Evolutionary conservation across 192 early-diverging fungal species (phyloP).

Genomic region (Backusella liffmaniae): DNA sequence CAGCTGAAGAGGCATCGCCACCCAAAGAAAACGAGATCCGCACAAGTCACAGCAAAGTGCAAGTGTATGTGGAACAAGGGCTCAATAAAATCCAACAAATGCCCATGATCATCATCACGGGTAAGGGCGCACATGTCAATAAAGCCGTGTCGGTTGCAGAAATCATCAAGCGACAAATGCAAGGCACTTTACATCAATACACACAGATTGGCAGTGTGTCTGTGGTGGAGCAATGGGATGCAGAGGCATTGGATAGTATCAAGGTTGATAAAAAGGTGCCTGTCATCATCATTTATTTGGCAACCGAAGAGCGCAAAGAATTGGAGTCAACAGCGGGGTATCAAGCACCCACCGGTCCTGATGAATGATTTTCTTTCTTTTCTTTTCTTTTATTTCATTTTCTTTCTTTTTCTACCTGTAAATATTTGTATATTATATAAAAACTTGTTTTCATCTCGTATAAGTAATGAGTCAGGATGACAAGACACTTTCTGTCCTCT

Average conservation of each 20-base stretch:
- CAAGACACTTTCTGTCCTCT: conserved; percentile 35
- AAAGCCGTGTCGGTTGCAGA: conserved; percentile 66
- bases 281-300: conserved; percentile 23
- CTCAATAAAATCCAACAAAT: conserved; percentile 13
- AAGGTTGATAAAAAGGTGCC: conserved; percentile 19
- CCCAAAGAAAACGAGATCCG: conserved; percentile 34
- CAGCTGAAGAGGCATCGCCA: neutral
- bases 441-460: too few species aligned
- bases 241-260: conserved; percentile 27
- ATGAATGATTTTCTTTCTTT: neutral
- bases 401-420: neutral
- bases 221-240: conserved; percentile 30
- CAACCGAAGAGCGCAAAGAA: conserved; percentile 1
- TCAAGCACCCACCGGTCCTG: conserved; percentile 26
- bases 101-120: conserved; percentile 14
- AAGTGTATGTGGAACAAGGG: conserved; percentile 21
- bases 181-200: conserved; percentile 50
- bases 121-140: conserved; percentile 53
- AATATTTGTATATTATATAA: neutral
- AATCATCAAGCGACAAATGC: conserved; percentile 61
- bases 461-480: neutral
- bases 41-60: conserved; percentile 16
- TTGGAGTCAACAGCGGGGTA: conserved; percentile 20
- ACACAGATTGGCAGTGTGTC: conserved; percentile 47
- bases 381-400: too few species aligned